Base-by-base conservation (phyloP, 805 yeast genomes). In the Candida pseudofarinosa region DNA sequence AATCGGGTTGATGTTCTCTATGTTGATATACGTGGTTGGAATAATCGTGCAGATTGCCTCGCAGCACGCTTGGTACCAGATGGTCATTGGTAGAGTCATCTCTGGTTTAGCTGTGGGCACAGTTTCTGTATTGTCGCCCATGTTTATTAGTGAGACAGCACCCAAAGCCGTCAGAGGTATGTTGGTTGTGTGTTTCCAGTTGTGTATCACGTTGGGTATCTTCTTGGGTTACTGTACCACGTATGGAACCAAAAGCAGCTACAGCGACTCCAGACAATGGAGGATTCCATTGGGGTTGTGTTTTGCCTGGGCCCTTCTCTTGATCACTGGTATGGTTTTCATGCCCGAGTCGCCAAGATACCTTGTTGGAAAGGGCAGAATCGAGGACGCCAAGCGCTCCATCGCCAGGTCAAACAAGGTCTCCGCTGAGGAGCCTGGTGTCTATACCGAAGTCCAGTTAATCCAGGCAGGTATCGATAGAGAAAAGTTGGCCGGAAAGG, bases 81-180 rank as follows among this genome's bases (percentile, higher is more conserved):
- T 76, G 53, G 72, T 79, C 49, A 67, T 81, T 51, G 88, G 88
- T 1, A 69, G 91, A 44, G 70, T 77, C 23, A 58, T 81, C 26
- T 76, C 85, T 13, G 90, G 90, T n/a, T 53, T 82, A 19, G 88
- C 85, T 6, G 81, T 85, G 18, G 93, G 93, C 13, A 75, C 77
- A 19, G 83, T 85, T 4, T 77, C 89, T 0, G 85, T 83, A 52
- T 69, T 81, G 33, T 79, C 81, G 2, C 91, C 82, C 31, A 65
- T 77, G 64, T 76, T 82, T 61, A 81, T 83, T 54, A 74, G 84
- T 33, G 90, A 83, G 61, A 72, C 82, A 45, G 66, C 88, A 44
- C 90, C 90, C 55, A 81, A 80, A 52, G 77, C 74, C 42, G 64
- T 83, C 35, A 78, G 89, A 77, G 88, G 88, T 62, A 71, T 85